Conservation (phyloP, 345 rosid species). For the Heritiera littoralis region DNA sequence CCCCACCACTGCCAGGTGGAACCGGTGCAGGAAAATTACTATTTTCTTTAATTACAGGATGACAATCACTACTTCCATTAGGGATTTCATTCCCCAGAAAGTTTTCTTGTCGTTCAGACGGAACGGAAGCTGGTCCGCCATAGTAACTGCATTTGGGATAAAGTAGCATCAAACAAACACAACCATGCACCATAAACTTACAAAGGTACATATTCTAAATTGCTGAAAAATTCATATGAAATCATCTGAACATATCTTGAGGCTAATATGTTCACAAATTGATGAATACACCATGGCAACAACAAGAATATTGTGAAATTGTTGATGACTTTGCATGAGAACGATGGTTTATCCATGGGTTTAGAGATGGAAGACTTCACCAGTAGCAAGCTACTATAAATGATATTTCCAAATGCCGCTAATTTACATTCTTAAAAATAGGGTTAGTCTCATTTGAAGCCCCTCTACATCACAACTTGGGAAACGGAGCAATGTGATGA, state of each 20-base stretch:
- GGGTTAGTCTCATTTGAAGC: neutral
- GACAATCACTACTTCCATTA: slow-evolving; percentile 34
- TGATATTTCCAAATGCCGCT: neutral
- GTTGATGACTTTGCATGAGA: too few species aligned
- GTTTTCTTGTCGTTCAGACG: slow-evolving; percentile 25
- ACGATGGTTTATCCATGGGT: neutral
- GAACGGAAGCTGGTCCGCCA: slow-evolving; percentile 10
- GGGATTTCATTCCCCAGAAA: slow-evolving; percentile 31
- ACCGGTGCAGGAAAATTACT: slow-evolving; percentile 41
- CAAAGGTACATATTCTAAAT: neutral
- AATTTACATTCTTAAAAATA: neutral
- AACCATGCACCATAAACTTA: neutral
- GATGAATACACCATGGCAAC: neutral
- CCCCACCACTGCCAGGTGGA: slow-evolving; percentile 46
- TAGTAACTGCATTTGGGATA: slow-evolving; percentile 12
- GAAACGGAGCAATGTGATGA: neutral
- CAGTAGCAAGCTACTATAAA: neutral
- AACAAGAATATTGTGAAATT: neutral
- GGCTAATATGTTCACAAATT: neutral
- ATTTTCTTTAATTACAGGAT: slow-evolving; percentile 31
- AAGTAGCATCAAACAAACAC: neutral
- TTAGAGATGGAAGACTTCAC: neutral
- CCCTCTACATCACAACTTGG: neutral
- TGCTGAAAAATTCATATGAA: neutral
- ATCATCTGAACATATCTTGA: neutral